Evolutionary conservation across 306 rosid genomes (phyloP), one percentile per base, ranked within the genome.

Genomic region (Cicer arietinum): DNA sequence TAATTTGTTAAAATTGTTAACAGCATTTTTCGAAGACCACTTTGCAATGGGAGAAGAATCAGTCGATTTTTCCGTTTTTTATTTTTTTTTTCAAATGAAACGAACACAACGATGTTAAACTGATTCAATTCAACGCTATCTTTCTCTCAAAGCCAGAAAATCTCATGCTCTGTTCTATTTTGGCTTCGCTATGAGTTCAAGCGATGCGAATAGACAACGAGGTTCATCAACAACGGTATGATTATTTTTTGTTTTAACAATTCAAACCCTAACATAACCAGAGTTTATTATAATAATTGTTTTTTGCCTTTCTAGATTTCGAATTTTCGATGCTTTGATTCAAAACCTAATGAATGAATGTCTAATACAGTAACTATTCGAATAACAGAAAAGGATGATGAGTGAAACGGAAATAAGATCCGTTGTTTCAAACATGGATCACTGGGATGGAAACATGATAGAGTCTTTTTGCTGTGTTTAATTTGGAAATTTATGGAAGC

Each of bases 161-260:
- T 14, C 57, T 18, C 43, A 56, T 43, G 58, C 80, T 64, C 77
- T 75, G 66, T 60, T 72, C 40, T 66, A 35, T 65, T 75, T 66
- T 71, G 69, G 75, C 56, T 75, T 81, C 83, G 85, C 80, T 69
- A 79, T 86, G 88, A 86, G 79, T 67, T 67, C 85, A 43, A 48
- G 45, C 67, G 81, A 64, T 11, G 54, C 61, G 14, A 78, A 77
- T 52, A 64, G 53, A 81, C 79, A 80, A 52, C 83, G 77, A 51
- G 54, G 59, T 67, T 16, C 81, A 39, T 63, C 86, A 25, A 43
- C 81, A 66, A 71, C 62, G 88, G 90, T 86, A 79, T 20, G 81
- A 25, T 67, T 69, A 51, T 47, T n/a, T 46, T 61, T 39, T 62
- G 6, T 54, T 63, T 52, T 11, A 25, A 6, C 60, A 53, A 56